These are phyloP conservation scores for Syzygium aqueum DNA, from an alignment of 345 rosid species.

Conservation along the genomic window DNA sequence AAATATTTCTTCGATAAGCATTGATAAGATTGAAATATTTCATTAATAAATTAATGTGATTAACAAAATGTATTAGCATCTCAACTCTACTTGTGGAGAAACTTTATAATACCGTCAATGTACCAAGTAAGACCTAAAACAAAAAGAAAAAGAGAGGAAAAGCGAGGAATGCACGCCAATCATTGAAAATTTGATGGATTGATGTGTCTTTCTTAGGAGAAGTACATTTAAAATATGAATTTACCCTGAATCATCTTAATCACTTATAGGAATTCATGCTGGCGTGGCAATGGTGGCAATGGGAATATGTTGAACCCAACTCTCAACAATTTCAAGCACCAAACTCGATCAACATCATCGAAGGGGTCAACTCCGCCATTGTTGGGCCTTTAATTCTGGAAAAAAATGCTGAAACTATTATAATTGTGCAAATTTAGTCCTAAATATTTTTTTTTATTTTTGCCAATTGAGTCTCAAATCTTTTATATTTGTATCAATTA, in stretches of 20 bases:
- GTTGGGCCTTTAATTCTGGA: neutral
- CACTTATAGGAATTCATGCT: neutral
- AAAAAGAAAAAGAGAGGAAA: neutral
- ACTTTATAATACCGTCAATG: neutral
- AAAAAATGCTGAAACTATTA: too few species aligned
- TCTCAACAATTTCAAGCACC: neutral
- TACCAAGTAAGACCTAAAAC: neutral
- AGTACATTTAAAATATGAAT: neutral
- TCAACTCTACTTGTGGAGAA: neutral
- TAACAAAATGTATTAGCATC: neutral
- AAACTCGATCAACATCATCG: neutral
- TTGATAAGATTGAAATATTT: neutral
- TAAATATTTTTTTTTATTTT: too few species aligned
- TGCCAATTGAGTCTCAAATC: too few species aligned
- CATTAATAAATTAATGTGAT: neutral
- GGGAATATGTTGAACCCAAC: neutral
- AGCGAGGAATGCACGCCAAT: neutral
- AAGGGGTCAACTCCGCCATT: neutral
- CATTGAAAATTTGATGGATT: neutral
- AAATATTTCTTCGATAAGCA: neutral
- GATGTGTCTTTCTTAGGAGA: neutral
- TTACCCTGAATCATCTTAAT: neutral
- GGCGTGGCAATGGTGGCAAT: neutral
- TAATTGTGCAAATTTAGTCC: too few species aligned
- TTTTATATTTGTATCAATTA: too few species aligned